Evolutionary conservation across 805 yeast genomes (phyloP).

Genomic region (Cyberlindnera euphorbiae): DNA sequence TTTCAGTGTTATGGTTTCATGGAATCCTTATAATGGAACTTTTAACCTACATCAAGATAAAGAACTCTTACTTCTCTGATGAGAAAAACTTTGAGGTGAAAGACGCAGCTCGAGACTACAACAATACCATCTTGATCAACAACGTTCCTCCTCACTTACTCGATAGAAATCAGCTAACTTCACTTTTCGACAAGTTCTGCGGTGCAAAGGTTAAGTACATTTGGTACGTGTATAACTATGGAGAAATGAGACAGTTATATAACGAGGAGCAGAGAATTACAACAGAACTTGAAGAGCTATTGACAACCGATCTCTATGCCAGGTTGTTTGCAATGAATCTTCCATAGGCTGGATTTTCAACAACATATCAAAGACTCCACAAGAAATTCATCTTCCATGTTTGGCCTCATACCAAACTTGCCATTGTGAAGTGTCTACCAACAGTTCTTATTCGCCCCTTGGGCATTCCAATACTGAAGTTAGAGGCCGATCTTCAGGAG

Average conservation of each 20-base stretch:
- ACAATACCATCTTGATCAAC: constrained; percentile 37
- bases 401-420: background rate
- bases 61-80: constrained; percentile 38
- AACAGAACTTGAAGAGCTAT: constrained; percentile 35
- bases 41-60: constrained; percentile 41
- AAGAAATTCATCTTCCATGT: background rate
- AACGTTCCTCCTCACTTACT: constrained; percentile 37
- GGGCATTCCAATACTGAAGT: background rate
- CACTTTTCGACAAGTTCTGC: constrained; percentile 24
- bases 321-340: constrained; percentile 5
- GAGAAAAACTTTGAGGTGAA: constrained; percentile 13
- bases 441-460: background rate
- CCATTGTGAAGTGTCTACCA: too few species aligned
- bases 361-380: too few species aligned
- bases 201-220: constrained; percentile 50
- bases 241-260: constrained; percentile 31
- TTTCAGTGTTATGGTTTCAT: constrained; percentile 55
- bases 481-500: background rate
- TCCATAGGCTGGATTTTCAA: background rate
- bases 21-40: constrained; percentile 53
- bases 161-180: constrained; percentile 18
- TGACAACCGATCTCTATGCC: constrained; percentile 30
- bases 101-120: constrained; percentile 22
- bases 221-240: constrained; percentile 53
- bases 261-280: constrained; percentile 27